A percentile compares a stretch with the other conserved stretches of the same genome.
Evolutionary conservation across 768 basidiomycete species (phyloP).

Genomic region (Neoboletus magnificus): DNA sequence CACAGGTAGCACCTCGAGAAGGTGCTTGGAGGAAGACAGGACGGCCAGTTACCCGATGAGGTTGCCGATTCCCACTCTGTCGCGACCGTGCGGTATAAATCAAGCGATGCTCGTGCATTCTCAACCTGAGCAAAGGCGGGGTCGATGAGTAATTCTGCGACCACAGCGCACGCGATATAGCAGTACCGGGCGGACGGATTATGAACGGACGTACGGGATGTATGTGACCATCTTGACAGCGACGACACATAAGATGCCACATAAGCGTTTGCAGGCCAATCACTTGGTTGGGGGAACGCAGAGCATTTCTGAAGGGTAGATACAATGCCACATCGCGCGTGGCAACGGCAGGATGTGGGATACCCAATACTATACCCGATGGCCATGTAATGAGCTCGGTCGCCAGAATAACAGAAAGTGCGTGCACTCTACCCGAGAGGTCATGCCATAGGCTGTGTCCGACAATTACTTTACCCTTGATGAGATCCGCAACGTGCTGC

Average conservation of each 20-base stretch:
- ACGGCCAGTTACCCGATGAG: constrained; percentile 66
- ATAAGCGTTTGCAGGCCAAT: constrained; percentile 75
- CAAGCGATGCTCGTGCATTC: constrained; percentile 62
- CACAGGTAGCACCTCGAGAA: constrained; percentile 78
- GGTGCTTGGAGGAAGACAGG: constrained; percentile 68
- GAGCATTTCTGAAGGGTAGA: constrained; percentile 71
- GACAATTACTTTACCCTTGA: constrained; percentile 69
- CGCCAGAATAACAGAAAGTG: background rate
- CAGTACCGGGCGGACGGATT: background rate
- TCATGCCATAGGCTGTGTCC: constrained; percentile 82
- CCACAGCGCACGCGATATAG: background rate
- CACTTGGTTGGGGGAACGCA: constrained; percentile 62
- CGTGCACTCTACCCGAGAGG: constrained; percentile 54
- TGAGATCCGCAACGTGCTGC: constrained; percentile 56
- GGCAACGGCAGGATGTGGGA: constrained; percentile 72
- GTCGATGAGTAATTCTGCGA: constrained; percentile 10
- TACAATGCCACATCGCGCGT: constrained; percentile 83
- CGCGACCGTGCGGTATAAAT: constrained; percentile 53
- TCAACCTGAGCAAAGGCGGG: constrained; percentile 50
- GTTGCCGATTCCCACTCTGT: constrained; percentile 66
- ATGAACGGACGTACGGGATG: constrained; percentile 57
- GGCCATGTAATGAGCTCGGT: constrained; percentile 13
- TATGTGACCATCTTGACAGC: constrained; percentile 67
- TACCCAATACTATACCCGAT: constrained; percentile 59
- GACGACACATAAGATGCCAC: constrained; percentile 79